A percentile compares a stretch with the other conserved stretches of the same genome.
phyloP scores from a whole-genome alignment of 441 rosid species.

The Euphorbia schlechtendalii region DNA sequence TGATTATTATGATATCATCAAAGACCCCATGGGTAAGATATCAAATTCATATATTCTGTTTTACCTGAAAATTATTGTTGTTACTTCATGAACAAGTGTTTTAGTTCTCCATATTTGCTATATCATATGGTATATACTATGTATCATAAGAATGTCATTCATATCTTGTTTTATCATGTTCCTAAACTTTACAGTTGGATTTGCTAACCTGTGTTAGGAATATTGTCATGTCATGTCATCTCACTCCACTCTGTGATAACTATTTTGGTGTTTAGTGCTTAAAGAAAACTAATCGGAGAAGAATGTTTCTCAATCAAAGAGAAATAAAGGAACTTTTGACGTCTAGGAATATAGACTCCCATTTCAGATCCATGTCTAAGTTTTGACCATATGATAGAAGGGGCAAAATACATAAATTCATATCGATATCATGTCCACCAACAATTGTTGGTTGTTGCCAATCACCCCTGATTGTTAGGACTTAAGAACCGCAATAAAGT shows the following conservation, averaged over 20 bases:
- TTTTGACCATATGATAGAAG: not conserved
- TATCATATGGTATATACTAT: not conserved
- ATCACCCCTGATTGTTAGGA: not conserved
- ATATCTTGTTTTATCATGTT: not conserved
- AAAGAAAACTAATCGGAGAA: not conserved
- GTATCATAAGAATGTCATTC: not conserved
- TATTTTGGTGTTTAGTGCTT: not conserved
- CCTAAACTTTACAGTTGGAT: not conserved
- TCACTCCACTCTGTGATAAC: not conserved
- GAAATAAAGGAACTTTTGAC: not conserved
- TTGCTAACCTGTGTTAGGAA: not conserved
- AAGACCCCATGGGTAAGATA: slow-evolving; percentile 95
- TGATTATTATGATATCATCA: slow-evolving; percentile 94
- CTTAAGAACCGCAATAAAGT: not conserved
- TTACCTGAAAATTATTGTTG: not conserved
- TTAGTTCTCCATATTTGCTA: not conserved
- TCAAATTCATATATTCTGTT: not conserved
- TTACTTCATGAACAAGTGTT: not conserved
- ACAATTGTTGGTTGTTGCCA: not conserved
- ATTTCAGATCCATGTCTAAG: not conserved
- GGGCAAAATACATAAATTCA: not conserved
- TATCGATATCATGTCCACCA: not conserved
- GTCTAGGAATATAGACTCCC: not conserved
- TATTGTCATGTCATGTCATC: not conserved
- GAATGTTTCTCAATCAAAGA: not conserved